Conservation (phyloP, 768 basidiomycete genomes). For the Mycena vitilis region DNA sequence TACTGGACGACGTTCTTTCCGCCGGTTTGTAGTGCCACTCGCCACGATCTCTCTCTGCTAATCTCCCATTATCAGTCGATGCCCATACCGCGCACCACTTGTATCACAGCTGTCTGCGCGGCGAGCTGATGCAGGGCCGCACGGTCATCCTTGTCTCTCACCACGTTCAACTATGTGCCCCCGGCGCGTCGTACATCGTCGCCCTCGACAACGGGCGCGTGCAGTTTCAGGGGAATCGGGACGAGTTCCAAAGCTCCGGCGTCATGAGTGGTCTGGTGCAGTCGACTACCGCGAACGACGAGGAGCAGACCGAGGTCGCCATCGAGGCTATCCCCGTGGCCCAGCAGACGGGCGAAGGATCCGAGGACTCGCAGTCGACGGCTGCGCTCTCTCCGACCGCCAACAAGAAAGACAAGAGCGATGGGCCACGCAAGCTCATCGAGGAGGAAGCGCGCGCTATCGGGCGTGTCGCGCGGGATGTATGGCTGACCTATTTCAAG, state of each 20-base stretch:
- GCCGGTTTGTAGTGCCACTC: conserved; percentile 49
- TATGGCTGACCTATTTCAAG: conserved; percentile 72
- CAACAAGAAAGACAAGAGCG: conserved; percentile 57
- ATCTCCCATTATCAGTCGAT: conserved; percentile 67
- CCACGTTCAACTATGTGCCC: conserved; percentile 88
- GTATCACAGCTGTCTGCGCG: conserved; percentile 84
- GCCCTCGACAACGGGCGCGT: conserved; percentile 87
- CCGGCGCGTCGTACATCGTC: conserved; percentile 85
- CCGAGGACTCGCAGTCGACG: conserved; percentile 48
- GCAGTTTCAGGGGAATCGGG: conserved; percentile 74
- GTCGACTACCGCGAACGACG: conserved; percentile 50
- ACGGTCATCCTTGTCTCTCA: conserved; percentile 96
- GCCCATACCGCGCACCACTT: conserved; percentile 94
- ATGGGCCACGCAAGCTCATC: conserved; percentile 77
- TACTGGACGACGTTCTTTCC: conserved; percentile 86
- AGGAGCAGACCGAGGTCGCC: conserved; percentile 57
- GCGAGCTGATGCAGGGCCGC: conserved; percentile 81
- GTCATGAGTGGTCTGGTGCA: conserved; percentile 77
- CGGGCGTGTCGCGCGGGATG: conserved; percentile 72
- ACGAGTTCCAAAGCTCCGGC: conserved; percentile 74
- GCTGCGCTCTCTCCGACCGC: conserved; percentile 34
- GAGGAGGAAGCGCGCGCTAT: conserved; percentile 87
- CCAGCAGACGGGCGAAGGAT: conserved; percentile 8
- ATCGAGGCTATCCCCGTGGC: conserved; percentile 45
- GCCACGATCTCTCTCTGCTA: conserved; percentile 5